Evolutionary conservation across 306 rosid species (phyloP), one percentile per base, ranked within the genome.

Genomic region (Cicer yamashitae): DNA sequence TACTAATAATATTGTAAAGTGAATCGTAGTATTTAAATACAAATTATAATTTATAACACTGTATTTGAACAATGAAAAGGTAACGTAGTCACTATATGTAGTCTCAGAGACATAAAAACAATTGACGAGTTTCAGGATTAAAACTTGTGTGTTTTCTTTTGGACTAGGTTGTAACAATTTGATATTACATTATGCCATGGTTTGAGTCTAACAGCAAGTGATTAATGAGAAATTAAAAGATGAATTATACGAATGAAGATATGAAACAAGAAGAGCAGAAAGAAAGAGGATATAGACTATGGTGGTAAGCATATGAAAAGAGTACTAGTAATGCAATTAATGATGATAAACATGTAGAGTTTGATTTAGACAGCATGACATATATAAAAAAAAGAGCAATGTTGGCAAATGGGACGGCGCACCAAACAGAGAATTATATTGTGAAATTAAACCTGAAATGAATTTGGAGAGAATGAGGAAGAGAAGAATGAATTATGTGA

Each of bases 371-470:
- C 97, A 85, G 81, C 70, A 81, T 85, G 86, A 79, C 82, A 75
- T 54, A 83, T 86, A 96, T 85, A 85, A 52, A 11, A 5, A 45
- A 75, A 1, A 18, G 20, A 57, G 7, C 41, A 75, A 38, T 75
- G 88, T 91, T 77, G 84, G 81, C 89, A 88, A 80, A 64, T 89
- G 80, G 96, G 97, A 84, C 90, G 89, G 92, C 85, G 84, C 87
- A 88, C 89, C 88, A 80, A 85, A 86, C 86, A 85, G 83, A 80
- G 79, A 87, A 48, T 9, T 60, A 13, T 50, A 60, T 38, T 54
- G 66, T 51, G 22, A 50, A n/a, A 48, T 48, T 56, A 56, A 10
- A 7, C 63, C 18, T 14, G 6, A 57, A 22, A 22, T 22, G 25
- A 22, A 18, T 18, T 18, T 18, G 20, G 20, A 18, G 20, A 18